Evolutionary conservation across 495 filamentous ascomycete species (phyloP), one percentile per base, ranked within the genome.

Genomic region (Darksidea phi): DNA sequence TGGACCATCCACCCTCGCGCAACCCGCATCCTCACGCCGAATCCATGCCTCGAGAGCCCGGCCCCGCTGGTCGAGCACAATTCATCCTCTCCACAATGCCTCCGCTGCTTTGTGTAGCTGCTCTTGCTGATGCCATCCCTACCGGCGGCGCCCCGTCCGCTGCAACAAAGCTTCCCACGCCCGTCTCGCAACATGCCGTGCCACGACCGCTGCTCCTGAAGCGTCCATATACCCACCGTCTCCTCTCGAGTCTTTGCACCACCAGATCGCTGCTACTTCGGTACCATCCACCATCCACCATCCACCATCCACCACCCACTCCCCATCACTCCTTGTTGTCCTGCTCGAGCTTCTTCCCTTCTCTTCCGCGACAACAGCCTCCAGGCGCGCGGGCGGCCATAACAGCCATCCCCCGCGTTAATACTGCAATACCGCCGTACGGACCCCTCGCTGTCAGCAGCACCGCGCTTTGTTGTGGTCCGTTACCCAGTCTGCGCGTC

Each of bases 1-100:
- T n/a, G n/a, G n/a, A n/a, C n/a, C n/a, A n/a, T n/a, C n/a, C n/a
- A n/a, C n/a, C n/a, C n/a, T n/a, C 2, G 13, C 58, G 28, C 55
- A 58, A 59, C 52, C 51, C 25, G 57, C 15, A 46, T 20, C 57
- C 12, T 36, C 38, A 49, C 7, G 6, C 1, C 28, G 18, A 18
- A 25, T 49, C 58, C 58, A 28, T 52, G 57, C 26, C 24, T n/a
- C n/a, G 17, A 25, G 54, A 7, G 48, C 61, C 51, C 54, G 21
- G n/a, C 20, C 34, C 51, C 54, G 50, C 51, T 34, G 51, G 49
- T 46, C 18, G 59, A 46, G 43, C 55, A 58, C 60, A 63, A 59
- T 59, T 43, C 25, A 48, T 42, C 47, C 54, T 59, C 61, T 59
- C 61, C 61, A 59, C 61, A n/a, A 64, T 64, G 61, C 55, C 48